These are phyloP conservation scores for Gossypium ekmanianum DNA, from an alignment of 345 rosid genomes.

Conservation along the genomic window DNA sequence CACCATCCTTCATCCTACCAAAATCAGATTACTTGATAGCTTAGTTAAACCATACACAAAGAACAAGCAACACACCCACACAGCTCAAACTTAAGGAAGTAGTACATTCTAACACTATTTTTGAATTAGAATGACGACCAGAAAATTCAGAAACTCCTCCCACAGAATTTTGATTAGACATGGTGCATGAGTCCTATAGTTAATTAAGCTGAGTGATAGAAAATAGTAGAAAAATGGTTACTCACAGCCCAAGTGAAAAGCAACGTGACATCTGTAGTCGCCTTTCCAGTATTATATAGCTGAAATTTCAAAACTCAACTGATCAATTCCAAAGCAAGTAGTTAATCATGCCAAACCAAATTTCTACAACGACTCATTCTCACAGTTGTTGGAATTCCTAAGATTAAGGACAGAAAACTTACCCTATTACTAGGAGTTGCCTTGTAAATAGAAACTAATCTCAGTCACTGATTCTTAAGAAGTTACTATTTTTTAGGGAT, in stretches of 20 bases:
- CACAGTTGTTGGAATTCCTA: slow-evolving; percentile 26
- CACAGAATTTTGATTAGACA: slow-evolving; percentile 64
- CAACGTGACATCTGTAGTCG: slow-evolving; percentile 63
- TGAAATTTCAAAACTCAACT: slow-evolving; percentile 28
- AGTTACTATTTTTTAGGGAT: too few relatives aligned
- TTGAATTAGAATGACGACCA: slow-evolving; percentile 78
- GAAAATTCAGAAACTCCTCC: slow-evolving; percentile 85
- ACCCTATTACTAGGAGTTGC: too few relatives aligned
- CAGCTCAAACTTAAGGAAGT: background rate
- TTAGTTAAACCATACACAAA: slow-evolving; percentile 12
- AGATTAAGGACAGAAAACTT: too few relatives aligned
- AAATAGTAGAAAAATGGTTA: slow-evolving; percentile 1
- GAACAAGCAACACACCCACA: background rate
- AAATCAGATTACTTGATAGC: slow-evolving; percentile 16
- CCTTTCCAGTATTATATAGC: slow-evolving; percentile 67
- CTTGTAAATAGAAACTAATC: too few relatives aligned
- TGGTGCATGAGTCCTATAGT: slow-evolving; percentile 9
- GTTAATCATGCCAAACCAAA: background rate
- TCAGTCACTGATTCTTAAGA: too few relatives aligned
- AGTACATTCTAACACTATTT: slow-evolving; percentile 40
- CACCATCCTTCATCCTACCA: slow-evolving; percentile 67
- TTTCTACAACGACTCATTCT: slow-evolving; percentile 15
- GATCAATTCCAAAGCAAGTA: slow-evolving; percentile 24
- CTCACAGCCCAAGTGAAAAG: slow-evolving; percentile 97
- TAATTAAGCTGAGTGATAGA: background rate